Base-by-base conservation (phyloP, 2,329 filamentous ascomycete species). In the Aureobasidium uvarum region DNA sequence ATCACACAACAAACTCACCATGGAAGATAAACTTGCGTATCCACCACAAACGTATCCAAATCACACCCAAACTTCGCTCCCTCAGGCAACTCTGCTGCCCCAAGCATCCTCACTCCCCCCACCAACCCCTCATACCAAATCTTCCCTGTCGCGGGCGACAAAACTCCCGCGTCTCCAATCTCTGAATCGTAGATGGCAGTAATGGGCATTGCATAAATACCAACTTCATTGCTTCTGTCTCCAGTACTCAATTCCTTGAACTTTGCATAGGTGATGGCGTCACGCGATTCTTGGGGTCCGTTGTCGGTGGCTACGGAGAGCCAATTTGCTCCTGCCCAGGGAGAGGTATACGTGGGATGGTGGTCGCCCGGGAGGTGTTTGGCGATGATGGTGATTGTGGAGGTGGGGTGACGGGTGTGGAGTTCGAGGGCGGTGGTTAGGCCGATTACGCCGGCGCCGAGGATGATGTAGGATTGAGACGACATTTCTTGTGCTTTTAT, bases 351-450 rank as follows among this genome's bases (percentile, higher is more conserved):
- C 79, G 93, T 88, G 70, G 91, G 87, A 69, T 92, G 88, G 76
- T 91, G 92, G 78, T 96, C 92, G 39, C 92, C 92, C 0, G 92
- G 92, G 87, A 96, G 92, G 74, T 94, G 89, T 72, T 92, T 94
- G 5, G 90, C 88, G 41, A 90, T 80, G 31, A 94, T 80, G 1
- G 89, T 91, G 68, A 94, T 77, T 20, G 79, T 77, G 67, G 85
- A 81, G 8, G 75, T 70, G 4, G 78, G 75, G 68, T 62, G 31
- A 16, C 39, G 58, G 31, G 43, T n/a, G 41, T 2, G 52, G n/a
- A 88, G 77, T 16, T 85, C 76, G 33, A 86, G 79, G 50, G 86
- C 85, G 1, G 84, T 86, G 4, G 86, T 87, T 60, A 88, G 79
- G 31, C 85, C 86, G 36, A 84, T 80, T 4, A 88, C 85, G 48